phyloP scores from a whole-genome alignment of 257 asterid genomes.

The Fraxinus excelsior region DNA sequence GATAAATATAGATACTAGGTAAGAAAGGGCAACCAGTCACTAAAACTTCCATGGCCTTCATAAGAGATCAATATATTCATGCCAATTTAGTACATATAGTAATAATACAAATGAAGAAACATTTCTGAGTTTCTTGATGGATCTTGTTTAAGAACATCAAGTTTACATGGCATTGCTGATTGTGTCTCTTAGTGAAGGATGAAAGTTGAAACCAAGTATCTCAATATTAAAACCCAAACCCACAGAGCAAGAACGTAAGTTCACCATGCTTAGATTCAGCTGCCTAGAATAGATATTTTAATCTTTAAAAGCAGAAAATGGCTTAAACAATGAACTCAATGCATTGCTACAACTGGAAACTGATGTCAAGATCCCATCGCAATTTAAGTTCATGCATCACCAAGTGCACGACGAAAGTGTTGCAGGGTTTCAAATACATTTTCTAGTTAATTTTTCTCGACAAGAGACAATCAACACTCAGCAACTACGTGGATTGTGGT shows the following conservation, averaged over 20 bases:
- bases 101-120: background rate
- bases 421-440: background rate
- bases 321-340: too few relatives aligned
- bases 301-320: too few relatives aligned
- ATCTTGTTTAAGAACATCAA: background rate
- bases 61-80: background rate
- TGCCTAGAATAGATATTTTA: too few relatives aligned
- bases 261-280: background rate
- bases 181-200: background rate
- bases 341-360: too few relatives aligned
- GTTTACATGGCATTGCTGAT: background rate
- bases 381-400: background rate
- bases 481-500: background rate
- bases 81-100: background rate
- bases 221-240: background rate
- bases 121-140: background rate
- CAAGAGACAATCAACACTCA: background rate
- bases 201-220: background rate
- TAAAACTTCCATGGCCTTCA: constrained; percentile 13
- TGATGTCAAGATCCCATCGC: background rate
- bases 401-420: background rate
- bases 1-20: background rate
- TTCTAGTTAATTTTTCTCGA: background rate
- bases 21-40: background rate
- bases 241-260: background rate